Evolutionary conservation across 2,329 filamentous ascomycete species (phyloP), one percentile per base, ranked within the genome.

Genomic region (Lecanicillium sp.): DNA sequence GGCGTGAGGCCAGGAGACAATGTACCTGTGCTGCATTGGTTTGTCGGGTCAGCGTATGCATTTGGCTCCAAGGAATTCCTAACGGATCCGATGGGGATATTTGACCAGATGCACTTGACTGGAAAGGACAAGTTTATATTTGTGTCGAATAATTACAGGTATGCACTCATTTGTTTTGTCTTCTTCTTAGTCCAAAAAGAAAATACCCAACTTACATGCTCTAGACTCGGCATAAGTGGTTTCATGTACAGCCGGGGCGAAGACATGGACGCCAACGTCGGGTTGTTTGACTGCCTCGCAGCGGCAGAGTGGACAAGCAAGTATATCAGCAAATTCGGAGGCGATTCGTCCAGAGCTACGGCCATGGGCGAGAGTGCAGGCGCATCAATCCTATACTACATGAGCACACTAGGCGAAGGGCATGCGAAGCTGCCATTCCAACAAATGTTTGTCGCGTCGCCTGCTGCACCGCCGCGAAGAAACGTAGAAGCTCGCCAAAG

Each of bases 291-390:
- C 29, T 43, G 39, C 14, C 41, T 50, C 13, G 48, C 48, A 5
- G 43, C 48, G 0, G 40, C 41, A 4, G 31, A 43, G 28, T 50
- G 48, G 46, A 50, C 46, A 7, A 25, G 43, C 4, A 41, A 41
- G 29, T 35, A 75, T 43, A 75, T 77, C 38, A 56, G 67, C 46
- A 52, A 64, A 9, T 79, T 78, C 45, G 73, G 75, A 9, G 74
- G 74, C 11, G 67, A 77, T 49, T 55, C 63, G 3, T 51, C 59
- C 3, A 58, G 60, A 12, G 64, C 76, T 28, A 75, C 71, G 1
- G 58, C 74, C 12, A 59, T 72, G 14, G 71, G 70, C 5, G 56
- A 70, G 43, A 70, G 64, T 13, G 70, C 73, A 8, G 72, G 73
- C 19, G 71, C 59, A 7, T 70, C 70, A 0, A 70, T 64, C 3